Evolutionary conservation across 2,329 filamentous ascomycete species (phyloP).

Genomic region (Colletotrichum sp.): DNA sequence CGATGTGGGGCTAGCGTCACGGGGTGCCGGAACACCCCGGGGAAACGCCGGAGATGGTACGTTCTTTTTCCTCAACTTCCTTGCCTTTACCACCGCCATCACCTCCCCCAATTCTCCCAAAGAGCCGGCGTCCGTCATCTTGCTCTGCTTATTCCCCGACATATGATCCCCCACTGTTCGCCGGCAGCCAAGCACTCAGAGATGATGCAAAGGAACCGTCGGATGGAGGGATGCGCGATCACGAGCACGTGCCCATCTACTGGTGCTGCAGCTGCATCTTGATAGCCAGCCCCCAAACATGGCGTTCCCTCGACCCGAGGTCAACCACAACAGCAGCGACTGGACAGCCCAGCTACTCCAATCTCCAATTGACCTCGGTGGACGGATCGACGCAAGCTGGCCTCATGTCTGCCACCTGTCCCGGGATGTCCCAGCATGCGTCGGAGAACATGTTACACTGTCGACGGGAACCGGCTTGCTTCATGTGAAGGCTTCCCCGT

Average conservation of each 20-base stretch:
- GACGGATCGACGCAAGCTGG: background rate
- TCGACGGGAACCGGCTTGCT: background rate
- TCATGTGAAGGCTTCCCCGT: background rate
- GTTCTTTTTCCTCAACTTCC: background rate
- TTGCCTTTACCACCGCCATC: background rate
- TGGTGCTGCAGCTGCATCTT: background rate
- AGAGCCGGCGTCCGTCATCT: background rate
- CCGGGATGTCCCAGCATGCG: background rate
- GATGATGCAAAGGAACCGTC: background rate
- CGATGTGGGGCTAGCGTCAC: background rate
- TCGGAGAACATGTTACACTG: slow-evolving; percentile 1
- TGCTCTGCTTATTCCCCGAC: background rate
- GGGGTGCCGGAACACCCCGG: slow-evolving; percentile 11
- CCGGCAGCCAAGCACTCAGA: background rate
- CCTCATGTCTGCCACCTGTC: background rate
- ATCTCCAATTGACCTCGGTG: background rate
- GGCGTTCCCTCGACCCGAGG: background rate
- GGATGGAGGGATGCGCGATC: background rate
- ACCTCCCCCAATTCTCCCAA: background rate
- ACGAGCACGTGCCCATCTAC: background rate
- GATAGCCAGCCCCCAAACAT: background rate
- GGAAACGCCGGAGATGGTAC: slow-evolving; percentile 17
- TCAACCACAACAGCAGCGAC: background rate
- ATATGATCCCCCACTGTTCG: background rate
- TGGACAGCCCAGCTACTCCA: background rate